Conservation (phyloP, 1,139 yeast species). For the Kurtzmaniella natalensis region DNA sequence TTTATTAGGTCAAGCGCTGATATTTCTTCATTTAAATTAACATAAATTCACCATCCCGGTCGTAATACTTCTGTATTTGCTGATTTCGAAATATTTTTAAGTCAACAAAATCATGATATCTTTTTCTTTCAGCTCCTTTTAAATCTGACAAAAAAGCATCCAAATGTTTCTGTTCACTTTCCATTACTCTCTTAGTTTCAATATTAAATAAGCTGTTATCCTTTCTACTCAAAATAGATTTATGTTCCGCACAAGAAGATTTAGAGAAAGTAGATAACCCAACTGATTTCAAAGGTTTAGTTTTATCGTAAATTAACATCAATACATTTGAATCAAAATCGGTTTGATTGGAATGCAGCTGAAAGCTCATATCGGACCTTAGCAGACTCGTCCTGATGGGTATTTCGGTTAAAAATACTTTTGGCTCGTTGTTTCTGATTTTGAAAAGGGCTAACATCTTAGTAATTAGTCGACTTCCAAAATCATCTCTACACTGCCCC, state of each 20-base stretch:
- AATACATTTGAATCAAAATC: background rate
- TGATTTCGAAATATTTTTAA: constrained; percentile 1
- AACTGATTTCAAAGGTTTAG: background rate
- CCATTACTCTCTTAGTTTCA: background rate
- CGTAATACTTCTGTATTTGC: background rate
- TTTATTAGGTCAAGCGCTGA: too few species aligned
- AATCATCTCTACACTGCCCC: background rate
- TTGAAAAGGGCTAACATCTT: background rate
- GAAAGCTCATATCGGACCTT: background rate
- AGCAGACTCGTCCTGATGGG: background rate
- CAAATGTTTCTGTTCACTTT: background rate
- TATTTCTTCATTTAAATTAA: too few species aligned
- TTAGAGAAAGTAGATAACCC: background rate
- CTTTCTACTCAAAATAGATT: background rate
- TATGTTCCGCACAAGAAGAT: too few species aligned
- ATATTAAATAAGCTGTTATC: background rate
- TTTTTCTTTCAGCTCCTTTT: background rate
- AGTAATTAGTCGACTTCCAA: background rate
- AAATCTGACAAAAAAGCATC: background rate
- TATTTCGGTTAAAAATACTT: background rate
- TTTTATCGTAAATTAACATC: background rate
- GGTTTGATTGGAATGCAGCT: background rate
- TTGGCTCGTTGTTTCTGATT: background rate
- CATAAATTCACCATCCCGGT: background rate
- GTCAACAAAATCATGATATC: background rate